Evolutionary conservation across 257 asterid species (phyloP).

Genomic region (Solanum ahanhuiri): DNA sequence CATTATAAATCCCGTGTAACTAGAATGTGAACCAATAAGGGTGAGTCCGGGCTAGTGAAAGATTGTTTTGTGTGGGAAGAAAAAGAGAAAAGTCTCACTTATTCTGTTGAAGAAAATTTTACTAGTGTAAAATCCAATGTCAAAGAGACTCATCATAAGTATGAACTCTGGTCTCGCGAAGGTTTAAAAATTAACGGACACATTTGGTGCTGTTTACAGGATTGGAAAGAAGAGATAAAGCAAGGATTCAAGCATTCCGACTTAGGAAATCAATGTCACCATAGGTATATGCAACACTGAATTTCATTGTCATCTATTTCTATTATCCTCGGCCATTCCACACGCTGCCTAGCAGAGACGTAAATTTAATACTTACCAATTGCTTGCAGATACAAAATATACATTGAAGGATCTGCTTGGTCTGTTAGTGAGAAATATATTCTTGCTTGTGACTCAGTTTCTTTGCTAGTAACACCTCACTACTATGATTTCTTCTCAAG

Average conservation of each 20-base stretch:
- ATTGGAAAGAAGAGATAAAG: slow-evolving; percentile 13
- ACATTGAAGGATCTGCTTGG: slow-evolving; percentile 25
- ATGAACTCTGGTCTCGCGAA: background rate
- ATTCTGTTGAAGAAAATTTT: background rate
- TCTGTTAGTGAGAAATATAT: slow-evolving; percentile 27
- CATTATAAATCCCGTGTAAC: background rate
- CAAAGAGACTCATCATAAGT: background rate
- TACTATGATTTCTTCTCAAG: slow-evolving; percentile 26
- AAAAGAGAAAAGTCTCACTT: background rate
- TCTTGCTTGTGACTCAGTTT: slow-evolving; percentile 21
- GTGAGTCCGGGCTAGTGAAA: background rate
- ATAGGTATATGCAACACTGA: slow-evolving; percentile 4
- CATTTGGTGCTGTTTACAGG: slow-evolving; percentile 7
- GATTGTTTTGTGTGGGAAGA: background rate
- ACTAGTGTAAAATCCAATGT: background rate
- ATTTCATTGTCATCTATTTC: background rate
- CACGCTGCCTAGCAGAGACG: background rate
- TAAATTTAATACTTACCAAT: background rate
- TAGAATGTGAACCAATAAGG: background rate
- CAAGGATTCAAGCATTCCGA: slow-evolving; percentile 17
- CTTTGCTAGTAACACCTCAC: slow-evolving; percentile 14
- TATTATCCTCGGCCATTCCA: background rate
- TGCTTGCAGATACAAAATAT: slow-evolving; percentile 18
- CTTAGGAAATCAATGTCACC: slow-evolving; percentile 13
- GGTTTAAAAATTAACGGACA: background rate